phyloP scores from a whole-genome alignment of 345 rosid genomes.

The Cardamine resedifolia region DNA sequence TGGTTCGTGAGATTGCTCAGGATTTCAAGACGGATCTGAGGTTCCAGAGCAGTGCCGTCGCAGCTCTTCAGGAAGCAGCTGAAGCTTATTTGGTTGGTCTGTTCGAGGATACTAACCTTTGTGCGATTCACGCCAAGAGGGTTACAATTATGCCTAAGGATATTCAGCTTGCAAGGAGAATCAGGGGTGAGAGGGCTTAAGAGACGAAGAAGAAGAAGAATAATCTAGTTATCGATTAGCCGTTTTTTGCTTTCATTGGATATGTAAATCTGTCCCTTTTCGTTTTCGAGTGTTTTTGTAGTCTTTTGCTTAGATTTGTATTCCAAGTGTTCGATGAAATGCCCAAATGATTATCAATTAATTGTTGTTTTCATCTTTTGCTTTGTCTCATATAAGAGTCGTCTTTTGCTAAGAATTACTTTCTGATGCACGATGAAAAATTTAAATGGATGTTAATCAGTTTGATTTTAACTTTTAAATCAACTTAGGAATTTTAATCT shows the following conservation, averaged over 20 bases:
- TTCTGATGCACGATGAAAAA: neutral
- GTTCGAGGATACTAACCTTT: slow-evolving; percentile 57
- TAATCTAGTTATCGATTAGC: neutral
- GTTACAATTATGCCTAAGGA: slow-evolving; percentile 67
- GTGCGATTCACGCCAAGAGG: slow-evolving; percentile 64
- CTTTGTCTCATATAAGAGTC: neutral
- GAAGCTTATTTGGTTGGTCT: slow-evolving; percentile 59
- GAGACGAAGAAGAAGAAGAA: neutral
- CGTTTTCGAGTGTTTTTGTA: neutral
- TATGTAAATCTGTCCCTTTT: neutral
- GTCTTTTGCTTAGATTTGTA: neutral
- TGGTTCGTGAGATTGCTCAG: slow-evolving; percentile 62
- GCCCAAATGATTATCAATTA: neutral
- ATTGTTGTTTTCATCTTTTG: neutral
- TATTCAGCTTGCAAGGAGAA: slow-evolving; percentile 58
- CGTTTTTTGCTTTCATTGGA: neutral
- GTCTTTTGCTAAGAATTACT: neutral
- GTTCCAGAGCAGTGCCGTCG: slow-evolving; percentile 61
- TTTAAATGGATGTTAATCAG: no score
- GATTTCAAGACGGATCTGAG: slow-evolving; percentile 68
- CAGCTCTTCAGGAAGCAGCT: slow-evolving; percentile 58
- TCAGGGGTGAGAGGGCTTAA: slow-evolving; percentile 61
- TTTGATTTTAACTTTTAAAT: neutral
- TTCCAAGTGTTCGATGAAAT: neutral
- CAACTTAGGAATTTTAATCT: neutral